Evolutionary conservation across 208 protist genomes (phyloP).

Genomic region (Lotmaria passim): DNA sequence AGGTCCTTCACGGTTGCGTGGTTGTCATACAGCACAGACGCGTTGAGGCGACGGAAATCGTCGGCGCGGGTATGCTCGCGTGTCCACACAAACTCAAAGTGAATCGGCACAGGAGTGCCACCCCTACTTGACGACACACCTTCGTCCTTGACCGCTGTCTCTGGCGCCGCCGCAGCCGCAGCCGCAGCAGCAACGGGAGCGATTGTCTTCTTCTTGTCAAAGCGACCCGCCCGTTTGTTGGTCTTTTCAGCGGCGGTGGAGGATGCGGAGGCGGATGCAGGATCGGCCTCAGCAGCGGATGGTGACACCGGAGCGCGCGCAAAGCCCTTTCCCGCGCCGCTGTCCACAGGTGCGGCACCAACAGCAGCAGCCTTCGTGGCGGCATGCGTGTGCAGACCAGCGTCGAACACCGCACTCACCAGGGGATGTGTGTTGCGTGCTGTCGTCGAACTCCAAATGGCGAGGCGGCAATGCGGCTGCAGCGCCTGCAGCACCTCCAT

Average conservation of each 20-base stretch:
- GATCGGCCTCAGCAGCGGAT: background rate
- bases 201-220: conserved; percentile 19
- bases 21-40: conserved; percentile 56
- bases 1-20: conserved; percentile 90
- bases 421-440: conserved; percentile 83
- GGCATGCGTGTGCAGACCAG: conserved; percentile 6
- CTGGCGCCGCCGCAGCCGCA: background rate
- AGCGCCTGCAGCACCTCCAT: conserved; percentile 62
- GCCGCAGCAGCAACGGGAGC: background rate
- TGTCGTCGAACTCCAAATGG: conserved; percentile 90
- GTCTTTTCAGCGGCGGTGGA: background rate
- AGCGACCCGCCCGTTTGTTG: conserved; percentile 13
- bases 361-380: background rate
- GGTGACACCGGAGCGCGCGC: conserved; percentile 1
- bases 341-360: background rate
- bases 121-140: background rate
- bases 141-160: background rate
- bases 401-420: conserved; percentile 74
- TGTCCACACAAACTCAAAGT: conserved; percentile 86
- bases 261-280: background rate
- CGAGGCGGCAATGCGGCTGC: conserved; percentile 76
- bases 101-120: conserved; percentile 21
- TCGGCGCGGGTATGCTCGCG: conserved; percentile 85
- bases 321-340: conserved; percentile 4
- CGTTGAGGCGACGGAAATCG: conserved; percentile 74